A percentile compares a stretch with the other conserved stretches of the same genome.
Evolutionary conservation across 306 rosid species (phyloP).

Genomic region (Psophocarpus tetragonolobus): DNA sequence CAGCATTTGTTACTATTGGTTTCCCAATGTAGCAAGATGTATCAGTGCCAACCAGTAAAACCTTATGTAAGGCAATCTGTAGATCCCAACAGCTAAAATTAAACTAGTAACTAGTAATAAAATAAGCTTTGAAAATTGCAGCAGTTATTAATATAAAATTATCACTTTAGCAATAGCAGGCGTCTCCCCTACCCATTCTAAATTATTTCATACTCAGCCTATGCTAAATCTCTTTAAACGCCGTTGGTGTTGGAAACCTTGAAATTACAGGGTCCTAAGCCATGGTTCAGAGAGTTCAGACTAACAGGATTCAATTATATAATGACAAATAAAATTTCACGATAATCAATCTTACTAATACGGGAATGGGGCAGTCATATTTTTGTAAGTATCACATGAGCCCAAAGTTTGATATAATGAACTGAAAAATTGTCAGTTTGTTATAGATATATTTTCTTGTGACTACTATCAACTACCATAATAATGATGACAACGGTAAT

Average conservation of each 20-base stretch:
- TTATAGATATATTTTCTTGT: background rate
- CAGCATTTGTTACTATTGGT: conserved; percentile 95
- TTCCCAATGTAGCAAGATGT: conserved; percentile 76
- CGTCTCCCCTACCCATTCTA: background rate
- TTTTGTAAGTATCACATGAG: background rate
- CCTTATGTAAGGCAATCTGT: conserved; percentile 87
- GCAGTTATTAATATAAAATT: background rate
- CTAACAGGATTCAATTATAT: background rate
- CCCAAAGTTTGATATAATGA: background rate
- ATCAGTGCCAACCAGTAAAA: conserved; percentile 91
- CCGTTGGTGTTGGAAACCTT: background rate
- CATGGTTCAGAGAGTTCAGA: conserved; percentile 25
- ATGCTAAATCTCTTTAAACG: background rate
- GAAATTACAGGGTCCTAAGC: conserved; percentile 8
- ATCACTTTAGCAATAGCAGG: conserved; percentile 18
- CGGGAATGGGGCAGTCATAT: background rate
- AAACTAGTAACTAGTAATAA: conserved; percentile 27
- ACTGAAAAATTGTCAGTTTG: background rate
- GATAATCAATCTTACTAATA: background rate
- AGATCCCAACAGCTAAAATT: conserved; percentile 27
- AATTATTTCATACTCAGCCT: background rate
- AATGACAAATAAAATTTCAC: conserved; percentile 7
- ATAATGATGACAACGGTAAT: background rate
- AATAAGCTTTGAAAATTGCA: background rate
- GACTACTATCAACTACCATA: background rate